A percentile compares a stretch with the other conserved stretches of the same genome.
Evolutionary conservation across 306 rosid genomes (phyloP).

Genomic region (peach (Prunus persica)): DNA sequence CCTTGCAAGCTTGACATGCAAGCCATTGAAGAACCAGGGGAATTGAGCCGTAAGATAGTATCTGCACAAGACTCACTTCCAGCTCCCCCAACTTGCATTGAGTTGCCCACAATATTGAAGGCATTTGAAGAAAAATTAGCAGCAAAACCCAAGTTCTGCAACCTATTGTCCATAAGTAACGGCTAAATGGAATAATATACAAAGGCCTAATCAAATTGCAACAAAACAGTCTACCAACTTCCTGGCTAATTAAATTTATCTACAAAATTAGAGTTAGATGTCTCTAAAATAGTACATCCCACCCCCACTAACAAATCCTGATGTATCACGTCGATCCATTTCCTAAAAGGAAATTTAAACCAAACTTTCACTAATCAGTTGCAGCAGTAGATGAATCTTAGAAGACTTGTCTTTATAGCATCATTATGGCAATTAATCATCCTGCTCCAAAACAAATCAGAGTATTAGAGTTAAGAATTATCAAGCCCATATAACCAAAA

Average conservation of each 20-base stretch:
- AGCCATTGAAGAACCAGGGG: conserved; percentile 52
- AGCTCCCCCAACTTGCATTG: conserved; percentile 46
- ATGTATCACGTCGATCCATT: conserved; percentile 97
- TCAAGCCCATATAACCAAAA: neutral
- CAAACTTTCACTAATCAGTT: conserved; percentile 37
- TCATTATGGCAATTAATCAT: conserved; percentile 39
- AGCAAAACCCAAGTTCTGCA: conserved; percentile 56
- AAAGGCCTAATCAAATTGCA: conserved; percentile 31
- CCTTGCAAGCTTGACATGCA: conserved; percentile 49
- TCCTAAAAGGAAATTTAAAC: conserved; percentile 29
- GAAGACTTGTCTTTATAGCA: conserved; percentile 30
- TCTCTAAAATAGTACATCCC: conserved; percentile 40
- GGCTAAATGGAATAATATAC: conserved; percentile 32
- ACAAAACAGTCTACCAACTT: conserved; percentile 53
- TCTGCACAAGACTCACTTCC: conserved; percentile 49
- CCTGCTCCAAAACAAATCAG: conserved; percentile 46
- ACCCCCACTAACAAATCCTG: conserved; percentile 99
- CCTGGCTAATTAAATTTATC: conserved; percentile 34
- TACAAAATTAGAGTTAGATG: conserved; percentile 61
- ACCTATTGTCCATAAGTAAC: conserved; percentile 63
- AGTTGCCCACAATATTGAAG: conserved; percentile 53
- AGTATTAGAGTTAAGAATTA: conserved; percentile 24
- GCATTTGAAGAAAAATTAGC: conserved; percentile 60
- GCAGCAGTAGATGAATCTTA: conserved; percentile 37
- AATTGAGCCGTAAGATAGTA: conserved; percentile 70